A percentile compares a stretch with the other conserved stretches of the same genome.
Evolutionary conservation across 176 grass and related monocot genomes (phyloP).

Genomic region (Hordeum vulgare): DNA sequence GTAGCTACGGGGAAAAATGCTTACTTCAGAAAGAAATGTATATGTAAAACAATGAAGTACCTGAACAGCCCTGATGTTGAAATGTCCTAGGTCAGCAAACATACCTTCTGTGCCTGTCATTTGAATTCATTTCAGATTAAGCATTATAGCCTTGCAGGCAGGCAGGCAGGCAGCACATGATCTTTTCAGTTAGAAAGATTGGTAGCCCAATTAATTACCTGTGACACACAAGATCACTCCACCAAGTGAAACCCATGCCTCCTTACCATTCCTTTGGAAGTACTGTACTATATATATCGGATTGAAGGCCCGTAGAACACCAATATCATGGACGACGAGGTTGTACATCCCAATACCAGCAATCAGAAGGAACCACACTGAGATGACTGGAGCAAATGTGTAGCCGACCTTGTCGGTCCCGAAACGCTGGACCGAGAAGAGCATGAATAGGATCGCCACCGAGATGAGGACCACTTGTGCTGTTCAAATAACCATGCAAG

Average conservation of each 20-base stretch:
- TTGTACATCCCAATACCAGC: slow-evolving; percentile 48
- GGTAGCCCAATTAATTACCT: slow-evolving; percentile 29
- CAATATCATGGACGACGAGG: slow-evolving; percentile 39
- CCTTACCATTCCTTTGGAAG: slow-evolving; percentile 52
- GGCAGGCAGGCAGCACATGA: too few relatives aligned
- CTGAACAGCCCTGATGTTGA: slow-evolving; percentile 41
- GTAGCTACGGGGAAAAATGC: background rate
- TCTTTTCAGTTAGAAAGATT: background rate
- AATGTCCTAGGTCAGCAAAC: slow-evolving; percentile 46
- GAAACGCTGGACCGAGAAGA: slow-evolving; percentile 11
- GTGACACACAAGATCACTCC: slow-evolving; percentile 66
- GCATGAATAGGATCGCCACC: slow-evolving; percentile 44
- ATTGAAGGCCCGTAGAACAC: slow-evolving; percentile 52
- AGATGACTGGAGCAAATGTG: slow-evolving; percentile 61
- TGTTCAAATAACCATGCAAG: slow-evolving; percentile 8
- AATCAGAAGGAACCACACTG: slow-evolving; percentile 55
- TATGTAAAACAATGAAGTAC: slow-evolving; percentile 9
- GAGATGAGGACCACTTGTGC: slow-evolving; percentile 50
- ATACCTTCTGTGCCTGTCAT: slow-evolving; percentile 62
- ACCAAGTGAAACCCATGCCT: slow-evolving; percentile 62
- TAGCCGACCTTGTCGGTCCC: slow-evolving; percentile 81
- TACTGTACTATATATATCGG: slow-evolving; percentile 53
- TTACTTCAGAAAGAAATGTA: background rate
- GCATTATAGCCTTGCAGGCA: too few relatives aligned
- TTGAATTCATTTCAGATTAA: background rate